phyloP scores from a whole-genome alignment of 805 yeast genomes.

The Barnettozyma californica region DNA sequence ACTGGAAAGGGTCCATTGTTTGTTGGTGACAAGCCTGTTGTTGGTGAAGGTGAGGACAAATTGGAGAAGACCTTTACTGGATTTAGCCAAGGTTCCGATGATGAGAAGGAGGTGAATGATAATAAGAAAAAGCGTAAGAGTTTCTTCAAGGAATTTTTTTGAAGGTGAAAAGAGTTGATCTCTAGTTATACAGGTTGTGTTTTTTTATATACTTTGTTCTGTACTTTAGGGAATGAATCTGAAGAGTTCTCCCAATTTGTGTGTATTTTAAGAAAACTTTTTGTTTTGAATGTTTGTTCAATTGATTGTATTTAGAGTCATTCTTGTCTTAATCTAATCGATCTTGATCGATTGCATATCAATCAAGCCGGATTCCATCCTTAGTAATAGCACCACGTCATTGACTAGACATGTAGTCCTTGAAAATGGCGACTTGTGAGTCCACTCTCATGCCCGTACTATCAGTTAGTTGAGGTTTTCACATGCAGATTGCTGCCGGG shows the following conservation, averaged over 20 bases:
- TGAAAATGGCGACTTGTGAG: too few species aligned
- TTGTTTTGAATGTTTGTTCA: neutral
- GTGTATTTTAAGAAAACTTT: neutral
- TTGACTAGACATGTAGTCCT: too few species aligned
- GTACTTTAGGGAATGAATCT: too few species aligned
- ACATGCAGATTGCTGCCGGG: too few species aligned
- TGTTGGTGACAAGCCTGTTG: slow-evolving; percentile 1
- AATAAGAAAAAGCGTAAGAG: slow-evolving; percentile 19
- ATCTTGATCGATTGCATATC: too few species aligned
- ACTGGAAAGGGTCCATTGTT: slow-evolving; percentile 2
- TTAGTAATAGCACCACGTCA: too few species aligned
- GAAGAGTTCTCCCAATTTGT: neutral
- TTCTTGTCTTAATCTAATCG: too few species aligned
- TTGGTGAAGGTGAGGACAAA: slow-evolving; percentile 14
- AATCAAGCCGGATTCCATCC: too few species aligned
- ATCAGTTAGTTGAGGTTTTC: too few species aligned
- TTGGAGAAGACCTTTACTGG: slow-evolving; percentile 35
- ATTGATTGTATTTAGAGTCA: too few species aligned
- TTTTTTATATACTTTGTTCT: neutral
- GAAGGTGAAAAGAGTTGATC: slow-evolving; percentile 1
- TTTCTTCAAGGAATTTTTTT: slow-evolving; percentile 23
- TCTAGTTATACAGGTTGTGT: neutral
- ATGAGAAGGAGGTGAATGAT: slow-evolving; percentile 20
- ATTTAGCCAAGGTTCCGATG: slow-evolving; percentile 41
- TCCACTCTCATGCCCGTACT: too few species aligned